These are phyloP conservation scores for Spathaspora jeffriesii DNA, from an alignment of 1,139 yeast species.

Conservation along the genomic window DNA sequence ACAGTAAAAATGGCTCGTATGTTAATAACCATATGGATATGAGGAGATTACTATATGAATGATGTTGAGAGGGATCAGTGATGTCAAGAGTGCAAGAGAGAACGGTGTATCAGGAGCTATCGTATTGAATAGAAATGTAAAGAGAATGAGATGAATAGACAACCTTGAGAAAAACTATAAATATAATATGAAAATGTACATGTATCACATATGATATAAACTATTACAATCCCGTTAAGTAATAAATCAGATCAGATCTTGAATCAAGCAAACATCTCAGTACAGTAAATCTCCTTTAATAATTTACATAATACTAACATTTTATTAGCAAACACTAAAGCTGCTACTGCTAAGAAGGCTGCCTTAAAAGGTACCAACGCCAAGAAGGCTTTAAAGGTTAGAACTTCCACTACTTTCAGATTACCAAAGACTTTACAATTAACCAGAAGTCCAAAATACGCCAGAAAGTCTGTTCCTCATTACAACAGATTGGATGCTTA, in stretches of 20 bases:
- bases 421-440: slow-evolving; percentile 97
- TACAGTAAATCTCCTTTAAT: too few species aligned
- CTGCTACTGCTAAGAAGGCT: slow-evolving; percentile 98
- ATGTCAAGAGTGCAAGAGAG: background rate
- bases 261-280: too few species aligned
- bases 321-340: slow-evolving; percentile 56
- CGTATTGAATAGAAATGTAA: background rate
- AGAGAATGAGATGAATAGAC: background rate
- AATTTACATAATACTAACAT: slow-evolving; percentile 23
- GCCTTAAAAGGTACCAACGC: slow-evolving; percentile 97
- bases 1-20: slow-evolving; percentile 14
- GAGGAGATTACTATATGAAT: background rate
- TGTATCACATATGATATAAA: background rate
- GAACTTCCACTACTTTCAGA: slow-evolving; percentile 96
- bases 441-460: slow-evolving; percentile 94
- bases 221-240: background rate
- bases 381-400: slow-evolving; percentile 88
- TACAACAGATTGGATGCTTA: slow-evolving; percentile 96
- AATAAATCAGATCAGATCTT: too few species aligned
- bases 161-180: background rate
- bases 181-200: slow-evolving; percentile 11
- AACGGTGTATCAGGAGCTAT: background rate
- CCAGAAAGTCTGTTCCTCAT: slow-evolving; percentile 96
- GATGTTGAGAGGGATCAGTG: background rate
- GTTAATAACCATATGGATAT: slow-evolving; percentile 6